Percentiles rank a stretch among this genome's conserved stretches.
Conservation (phyloP, 1,139 yeast genomes). For the Meyerozyma guilliermondii region DNA sequence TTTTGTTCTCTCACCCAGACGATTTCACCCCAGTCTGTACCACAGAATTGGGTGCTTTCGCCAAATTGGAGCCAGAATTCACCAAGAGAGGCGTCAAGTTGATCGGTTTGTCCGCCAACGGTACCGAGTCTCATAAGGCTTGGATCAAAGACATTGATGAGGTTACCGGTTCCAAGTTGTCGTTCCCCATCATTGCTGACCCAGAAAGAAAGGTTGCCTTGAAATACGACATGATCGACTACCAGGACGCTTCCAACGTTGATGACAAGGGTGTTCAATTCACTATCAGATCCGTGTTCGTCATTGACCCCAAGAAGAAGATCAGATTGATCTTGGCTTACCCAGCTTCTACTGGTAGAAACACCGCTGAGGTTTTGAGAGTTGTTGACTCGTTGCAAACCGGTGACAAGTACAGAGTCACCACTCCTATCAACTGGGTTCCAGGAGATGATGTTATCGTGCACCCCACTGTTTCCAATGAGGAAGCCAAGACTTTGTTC, state of each 20-base stretch:
- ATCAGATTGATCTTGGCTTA: slow-evolving; percentile 69
- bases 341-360: slow-evolving; percentile 85
- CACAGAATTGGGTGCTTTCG: slow-evolving; percentile 85
- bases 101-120: slow-evolving; percentile 76
- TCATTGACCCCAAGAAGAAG: slow-evolving; percentile 75
- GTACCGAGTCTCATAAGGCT: slow-evolving; percentile 60
- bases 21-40: slow-evolving; percentile 90
- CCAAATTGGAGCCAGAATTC: slow-evolving; percentile 78
- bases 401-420: slow-evolving; percentile 65
- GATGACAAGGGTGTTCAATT: slow-evolving; percentile 55
- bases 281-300: slow-evolving; percentile 78
- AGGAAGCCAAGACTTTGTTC: slow-evolving; percentile 66
- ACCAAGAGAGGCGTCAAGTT: slow-evolving; percentile 70
- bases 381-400: slow-evolving; percentile 76
- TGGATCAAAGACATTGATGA: slow-evolving; percentile 87
- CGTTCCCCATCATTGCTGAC: slow-evolving; percentile 81
- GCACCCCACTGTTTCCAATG: slow-evolving; percentile 67
- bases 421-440: slow-evolving; percentile 85
- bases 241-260: slow-evolving; percentile 56
- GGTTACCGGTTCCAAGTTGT: slow-evolving; percentile 58
- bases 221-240: slow-evolving; percentile 74
- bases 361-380: slow-evolving; percentile 82
- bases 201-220: slow-evolving; percentile 64
- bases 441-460: slow-evolving; percentile 85
- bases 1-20: slow-evolving; percentile 82